phyloP scores from a whole-genome alignment of 2,329 filamentous ascomycete species.

The Colletotrichum chlorophyti region DNA sequence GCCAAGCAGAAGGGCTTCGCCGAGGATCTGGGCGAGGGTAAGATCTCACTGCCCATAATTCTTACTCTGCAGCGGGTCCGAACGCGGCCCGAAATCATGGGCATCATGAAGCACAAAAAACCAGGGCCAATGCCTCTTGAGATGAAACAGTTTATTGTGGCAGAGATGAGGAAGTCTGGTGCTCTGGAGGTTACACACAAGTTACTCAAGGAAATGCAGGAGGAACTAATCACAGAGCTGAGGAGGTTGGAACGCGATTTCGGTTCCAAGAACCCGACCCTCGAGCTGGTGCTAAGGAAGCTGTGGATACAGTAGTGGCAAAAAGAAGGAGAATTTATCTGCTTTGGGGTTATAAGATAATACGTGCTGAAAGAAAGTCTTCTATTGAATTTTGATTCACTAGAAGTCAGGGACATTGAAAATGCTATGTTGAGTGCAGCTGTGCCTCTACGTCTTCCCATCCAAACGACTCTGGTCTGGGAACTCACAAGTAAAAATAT shows the following conservation, averaged over 20 bases:
- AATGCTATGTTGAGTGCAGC: too few relatives aligned
- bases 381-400: neutral
- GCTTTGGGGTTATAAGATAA: neutral
- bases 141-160: neutral
- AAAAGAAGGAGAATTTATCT: too few relatives aligned
- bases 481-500: too few relatives aligned
- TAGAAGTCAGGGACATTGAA: too few relatives aligned
- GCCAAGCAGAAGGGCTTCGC: slow-evolving; percentile 45
- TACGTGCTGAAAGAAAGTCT: neutral
- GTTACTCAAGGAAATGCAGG: neutral
- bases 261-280: neutral
- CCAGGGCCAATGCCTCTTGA: neutral
- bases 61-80: neutral
- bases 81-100: slow-evolving; percentile 2
- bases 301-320: neutral
- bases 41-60: slow-evolving; percentile 44
- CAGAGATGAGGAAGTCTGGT: neutral
- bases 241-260: neutral
- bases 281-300: neutral
- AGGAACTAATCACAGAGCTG: neutral
- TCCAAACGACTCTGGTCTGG: too few relatives aligned
- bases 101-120: slow-evolving; percentile 3
- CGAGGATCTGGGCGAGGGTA: slow-evolving; percentile 50
- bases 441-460: too few relatives aligned
- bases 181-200: neutral